These are phyloP conservation scores for Bipolaris cookei DNA, from an alignment of 2,329 filamentous ascomycete species.

Conservation along the genomic window DNA sequence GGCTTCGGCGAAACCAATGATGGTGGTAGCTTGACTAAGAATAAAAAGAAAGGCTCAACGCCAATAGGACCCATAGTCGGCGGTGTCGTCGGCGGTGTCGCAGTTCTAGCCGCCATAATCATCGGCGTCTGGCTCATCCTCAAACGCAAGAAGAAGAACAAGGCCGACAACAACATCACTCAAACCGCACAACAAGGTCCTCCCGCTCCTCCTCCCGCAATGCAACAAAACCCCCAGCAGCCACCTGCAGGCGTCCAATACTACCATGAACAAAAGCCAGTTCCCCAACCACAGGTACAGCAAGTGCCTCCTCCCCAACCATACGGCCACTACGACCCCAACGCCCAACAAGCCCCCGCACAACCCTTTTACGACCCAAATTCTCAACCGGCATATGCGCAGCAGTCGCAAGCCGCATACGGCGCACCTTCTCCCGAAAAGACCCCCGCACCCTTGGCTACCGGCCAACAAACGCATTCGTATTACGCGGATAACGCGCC, in stretches of 20 bases:
- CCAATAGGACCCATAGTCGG: constrained; percentile 28
- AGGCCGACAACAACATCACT: background rate
- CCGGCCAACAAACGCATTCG: constrained; percentile 2
- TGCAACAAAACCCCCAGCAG: background rate
- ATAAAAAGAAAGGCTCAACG: constrained; percentile 5
- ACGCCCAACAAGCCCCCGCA: constrained; percentile 4
- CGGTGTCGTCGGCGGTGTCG: constrained; percentile 28
- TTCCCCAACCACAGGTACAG: constrained; percentile 10
- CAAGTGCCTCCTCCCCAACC: constrained; percentile 12
- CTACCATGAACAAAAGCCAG: constrained; percentile 13
- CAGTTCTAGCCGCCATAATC: constrained; percentile 18
- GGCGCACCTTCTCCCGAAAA: constrained; percentile 12
- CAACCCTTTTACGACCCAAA: constrained; percentile 15
- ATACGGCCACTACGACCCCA: constrained; percentile 11
- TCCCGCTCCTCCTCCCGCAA: background rate
- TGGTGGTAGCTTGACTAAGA: background rate
- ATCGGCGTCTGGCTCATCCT: constrained; percentile 21
- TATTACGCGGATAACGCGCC: constrained; percentile 15
- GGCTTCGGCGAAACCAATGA: background rate
- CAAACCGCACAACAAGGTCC: background rate
- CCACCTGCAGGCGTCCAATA: constrained; percentile 11
- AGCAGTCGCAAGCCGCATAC: constrained; percentile 6
- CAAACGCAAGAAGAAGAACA: constrained; percentile 15
- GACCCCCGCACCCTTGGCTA: constrained; percentile 2
- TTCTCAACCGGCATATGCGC: constrained; percentile 8